Evolutionary conservation across 768 basidiomycete genomes (phyloP).

Genomic region (Leccinum ochraceum): DNA sequence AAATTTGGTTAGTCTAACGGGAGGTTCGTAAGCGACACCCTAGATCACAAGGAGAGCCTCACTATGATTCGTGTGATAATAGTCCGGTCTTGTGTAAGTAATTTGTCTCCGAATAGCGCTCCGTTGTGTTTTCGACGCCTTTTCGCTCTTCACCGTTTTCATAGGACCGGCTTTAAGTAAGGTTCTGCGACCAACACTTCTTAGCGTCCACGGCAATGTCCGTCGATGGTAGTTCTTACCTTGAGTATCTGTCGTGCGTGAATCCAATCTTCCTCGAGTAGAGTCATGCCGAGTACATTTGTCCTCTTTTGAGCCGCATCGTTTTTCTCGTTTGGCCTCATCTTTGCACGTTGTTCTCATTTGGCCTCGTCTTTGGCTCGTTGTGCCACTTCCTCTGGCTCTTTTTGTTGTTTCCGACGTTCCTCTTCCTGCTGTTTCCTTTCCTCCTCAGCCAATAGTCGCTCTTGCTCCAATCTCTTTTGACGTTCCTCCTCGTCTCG

Average conservation of each 20-base stretch:
- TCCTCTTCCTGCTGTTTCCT: conserved; percentile 44
- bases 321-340: conserved; percentile 27
- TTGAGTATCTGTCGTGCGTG: conserved; percentile 52
- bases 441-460: conserved; percentile 44
- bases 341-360: conserved; percentile 29
- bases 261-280: conserved; percentile 65
- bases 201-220: conserved; percentile 26
- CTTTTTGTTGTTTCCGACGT: conserved; percentile 33
- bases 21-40: conserved; percentile 10
- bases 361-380: conserved; percentile 37
- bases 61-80: conserved; percentile 64
- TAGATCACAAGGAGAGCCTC: conserved; percentile 31
- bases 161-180: conserved; percentile 62
- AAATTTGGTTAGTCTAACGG: conserved; percentile 42
- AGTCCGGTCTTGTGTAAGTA: conserved; percentile 68
- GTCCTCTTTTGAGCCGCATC: conserved; percentile 41
- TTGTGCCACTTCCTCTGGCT: conserved; percentile 31
- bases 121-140: conserved; percentile 59
- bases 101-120: conserved; percentile 72
- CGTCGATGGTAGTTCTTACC: conserved; percentile 40
- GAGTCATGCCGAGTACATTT: conserved; percentile 50
- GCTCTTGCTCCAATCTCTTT: conserved; percentile 50
- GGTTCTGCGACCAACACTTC: conserved; percentile 39
- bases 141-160: conserved; percentile 60
- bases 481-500: conserved; percentile 49